Conservation (phyloP, 345 rosid species). For the Boechera stricta region DNA sequence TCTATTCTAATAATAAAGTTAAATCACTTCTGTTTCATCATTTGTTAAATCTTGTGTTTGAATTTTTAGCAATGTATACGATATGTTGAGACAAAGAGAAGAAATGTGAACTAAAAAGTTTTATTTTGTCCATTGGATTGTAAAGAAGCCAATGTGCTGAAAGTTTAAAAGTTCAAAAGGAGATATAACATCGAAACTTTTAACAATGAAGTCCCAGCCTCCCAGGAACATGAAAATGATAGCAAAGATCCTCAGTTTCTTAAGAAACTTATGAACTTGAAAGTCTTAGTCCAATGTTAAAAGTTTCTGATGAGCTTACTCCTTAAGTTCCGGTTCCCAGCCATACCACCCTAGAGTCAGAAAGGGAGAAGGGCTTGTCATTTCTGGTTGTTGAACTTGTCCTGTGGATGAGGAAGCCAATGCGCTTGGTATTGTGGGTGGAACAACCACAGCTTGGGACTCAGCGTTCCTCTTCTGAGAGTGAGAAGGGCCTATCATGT, state of each 20-base stretch:
- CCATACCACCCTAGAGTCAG: background rate
- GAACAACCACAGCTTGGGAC: conserved; percentile 23
- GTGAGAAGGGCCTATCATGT: background rate
- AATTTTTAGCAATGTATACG: background rate
- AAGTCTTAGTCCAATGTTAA: background rate
- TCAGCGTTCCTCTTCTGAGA: conserved; percentile 39
- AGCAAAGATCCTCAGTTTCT: background rate
- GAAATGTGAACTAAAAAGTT: background rate
- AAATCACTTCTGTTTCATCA: background rate
- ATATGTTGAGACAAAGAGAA: background rate
- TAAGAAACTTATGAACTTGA: background rate
- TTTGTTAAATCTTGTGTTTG: background rate
- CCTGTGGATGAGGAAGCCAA: background rate
- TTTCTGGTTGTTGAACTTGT: conserved; percentile 2
- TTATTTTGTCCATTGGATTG: background rate
- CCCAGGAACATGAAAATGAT: background rate
- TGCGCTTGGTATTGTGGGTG: conserved; percentile 6
- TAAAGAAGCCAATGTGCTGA: conserved; percentile 8
- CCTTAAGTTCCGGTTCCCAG: background rate
- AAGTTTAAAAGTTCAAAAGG: background rate
- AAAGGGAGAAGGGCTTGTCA: too few relatives aligned
- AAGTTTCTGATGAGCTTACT: background rate
- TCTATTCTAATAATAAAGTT: background rate
- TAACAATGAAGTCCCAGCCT: background rate
- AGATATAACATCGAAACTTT: background rate